Evolutionary conservation across 1,284 basidiomycete genomes (phyloP), one percentile per base, ranked within the genome.

Genomic region (Coriolopsis trogii): DNA sequence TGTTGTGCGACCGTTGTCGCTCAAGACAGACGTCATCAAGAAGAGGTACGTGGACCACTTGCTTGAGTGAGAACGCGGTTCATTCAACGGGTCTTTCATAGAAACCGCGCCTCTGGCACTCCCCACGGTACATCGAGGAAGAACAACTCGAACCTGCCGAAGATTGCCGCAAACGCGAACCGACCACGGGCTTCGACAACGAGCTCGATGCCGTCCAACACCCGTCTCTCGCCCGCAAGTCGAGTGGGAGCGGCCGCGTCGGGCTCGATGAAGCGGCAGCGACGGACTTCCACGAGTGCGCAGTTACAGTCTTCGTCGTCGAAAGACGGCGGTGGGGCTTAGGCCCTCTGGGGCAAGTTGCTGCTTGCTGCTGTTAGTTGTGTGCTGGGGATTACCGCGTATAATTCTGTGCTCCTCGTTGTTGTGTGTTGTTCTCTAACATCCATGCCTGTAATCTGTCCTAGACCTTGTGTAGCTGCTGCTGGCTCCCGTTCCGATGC

Each of bases 11-110:
- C 95, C 95, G 6, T 73, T 97, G 58, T 95, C 93, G 41, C 80
- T 98, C 56, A 98, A 97, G 80, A 97, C 95, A 21, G 95, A 98
- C 69, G 90, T 97, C 38, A 98, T 98, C 73, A 98, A 98, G 85
- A 98, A 97, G 77, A 82, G 95, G 92, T 93, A 63, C 45, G 81
- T 72, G 41, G 45, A 51, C 39, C 50, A 34, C n/a, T 28, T 38
- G 39, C 49, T 43, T 21, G 25, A 23, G 48, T 31, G 33, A 24
- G 44, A 16, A 41, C 16, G n/a, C n/a, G n/a, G n/a, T n/a, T 31
- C 36, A 37, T 36, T 31, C 51, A 29, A 52, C 21, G 42, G 33
- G 23, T 40, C 24, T 61, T 55, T 49, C 26, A 37, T 59, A 91
- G 89, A 64, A 91, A 91, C 69, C 84, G 89, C 36, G 85, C 89